Percentiles rank a stretch among this genome's conserved stretches.
phyloP scores from a whole-genome alignment of 192 early-diverging fungal genomes.

The Coemansia sp. region DNA sequence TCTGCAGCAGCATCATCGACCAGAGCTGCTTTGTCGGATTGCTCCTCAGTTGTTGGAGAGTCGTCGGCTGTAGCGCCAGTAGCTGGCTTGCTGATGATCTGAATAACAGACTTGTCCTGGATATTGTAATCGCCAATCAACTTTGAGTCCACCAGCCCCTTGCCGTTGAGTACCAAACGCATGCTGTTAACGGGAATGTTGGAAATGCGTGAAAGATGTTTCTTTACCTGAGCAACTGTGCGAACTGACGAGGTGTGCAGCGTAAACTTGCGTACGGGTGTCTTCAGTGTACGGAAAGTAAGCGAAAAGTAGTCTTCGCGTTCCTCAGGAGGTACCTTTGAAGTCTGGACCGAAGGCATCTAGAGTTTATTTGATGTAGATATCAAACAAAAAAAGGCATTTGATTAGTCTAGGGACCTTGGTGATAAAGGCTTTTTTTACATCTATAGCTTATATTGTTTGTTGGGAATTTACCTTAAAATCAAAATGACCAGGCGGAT shows the following conservation, averaged over 20 bases:
- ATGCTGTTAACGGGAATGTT: conserved; percentile 31
- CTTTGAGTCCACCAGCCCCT: conserved; percentile 45
- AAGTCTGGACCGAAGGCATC: conserved; percentile 30
- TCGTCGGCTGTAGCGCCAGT: background rate
- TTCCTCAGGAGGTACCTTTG: conserved; percentile 17
- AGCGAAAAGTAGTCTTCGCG: conserved; percentile 44
- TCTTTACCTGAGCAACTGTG: conserved; percentile 45
- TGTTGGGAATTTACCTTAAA: conserved; percentile 29
- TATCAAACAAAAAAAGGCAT: background rate
- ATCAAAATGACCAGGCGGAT: conserved; percentile 32
- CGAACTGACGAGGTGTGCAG: conserved; percentile 41
- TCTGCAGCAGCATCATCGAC: conserved; percentile 8
- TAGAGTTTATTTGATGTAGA: background rate
- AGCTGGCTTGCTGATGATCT: conserved; percentile 38
- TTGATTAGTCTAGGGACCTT: background rate
- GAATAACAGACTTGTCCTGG: conserved; percentile 32
- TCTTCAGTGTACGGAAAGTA: conserved; percentile 42
- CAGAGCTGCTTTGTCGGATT: background rate
- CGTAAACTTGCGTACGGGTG: conserved; percentile 48
- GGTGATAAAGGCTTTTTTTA: background rate
- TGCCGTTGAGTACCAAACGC: conserved; percentile 38
- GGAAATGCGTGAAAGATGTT: conserved; percentile 32
- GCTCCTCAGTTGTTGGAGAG: conserved; percentile 5
- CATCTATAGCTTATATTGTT: too few relatives aligned
- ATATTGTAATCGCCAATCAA: conserved; percentile 49